Conservation (phyloP, 2,329 filamentous ascomycete genomes). For the Penicillium brasilianum region DNA sequence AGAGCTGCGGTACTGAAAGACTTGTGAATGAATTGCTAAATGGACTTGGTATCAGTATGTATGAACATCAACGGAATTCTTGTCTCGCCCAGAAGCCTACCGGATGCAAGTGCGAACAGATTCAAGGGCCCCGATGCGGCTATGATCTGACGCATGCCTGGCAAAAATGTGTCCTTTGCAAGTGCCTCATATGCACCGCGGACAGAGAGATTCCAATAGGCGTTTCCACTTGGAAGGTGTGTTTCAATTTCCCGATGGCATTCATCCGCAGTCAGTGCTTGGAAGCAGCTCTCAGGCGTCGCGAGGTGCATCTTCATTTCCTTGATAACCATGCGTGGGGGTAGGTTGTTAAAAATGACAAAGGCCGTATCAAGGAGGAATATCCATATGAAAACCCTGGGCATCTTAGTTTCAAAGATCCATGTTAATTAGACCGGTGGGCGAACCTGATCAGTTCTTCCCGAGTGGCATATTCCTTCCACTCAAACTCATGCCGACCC, state of each 20-base stretch:
- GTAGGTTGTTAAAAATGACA: slow-evolving; percentile 50
- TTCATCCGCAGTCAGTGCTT: slow-evolving; percentile 39
- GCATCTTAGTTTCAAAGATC: background rate
- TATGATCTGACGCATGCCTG: slow-evolving; percentile 17
- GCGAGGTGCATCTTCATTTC: slow-evolving; percentile 48
- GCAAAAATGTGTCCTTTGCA: slow-evolving; percentile 21
- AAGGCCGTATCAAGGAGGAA: slow-evolving; percentile 49
- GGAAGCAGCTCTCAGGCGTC: slow-evolving; percentile 45
- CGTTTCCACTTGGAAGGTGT: slow-evolving; percentile 20
- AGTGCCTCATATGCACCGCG: slow-evolving; percentile 27
- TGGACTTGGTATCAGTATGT: background rate
- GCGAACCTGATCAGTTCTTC: slow-evolving; percentile 43
- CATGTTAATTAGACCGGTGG: background rate
- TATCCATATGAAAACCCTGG: slow-evolving; percentile 39
- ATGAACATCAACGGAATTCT: background rate
- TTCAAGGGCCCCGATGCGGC: slow-evolving; percentile 31
- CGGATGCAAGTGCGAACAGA: slow-evolving; percentile 36
- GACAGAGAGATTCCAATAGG: slow-evolving; percentile 29
- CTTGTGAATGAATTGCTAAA: slow-evolving; percentile 33
- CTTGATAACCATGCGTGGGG: slow-evolving; percentile 47
- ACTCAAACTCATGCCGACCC: slow-evolving; percentile 39
- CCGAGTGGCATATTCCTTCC: slow-evolving; percentile 39
- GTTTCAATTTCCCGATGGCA: slow-evolving; percentile 32
- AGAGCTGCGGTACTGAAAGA: slow-evolving; percentile 47
- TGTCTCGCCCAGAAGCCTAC: slow-evolving; percentile 9